These are phyloP conservation scores for Saccharomyces hybrid DNA, from an alignment of 1,139 yeast species.

Conservation along the genomic window DNA sequence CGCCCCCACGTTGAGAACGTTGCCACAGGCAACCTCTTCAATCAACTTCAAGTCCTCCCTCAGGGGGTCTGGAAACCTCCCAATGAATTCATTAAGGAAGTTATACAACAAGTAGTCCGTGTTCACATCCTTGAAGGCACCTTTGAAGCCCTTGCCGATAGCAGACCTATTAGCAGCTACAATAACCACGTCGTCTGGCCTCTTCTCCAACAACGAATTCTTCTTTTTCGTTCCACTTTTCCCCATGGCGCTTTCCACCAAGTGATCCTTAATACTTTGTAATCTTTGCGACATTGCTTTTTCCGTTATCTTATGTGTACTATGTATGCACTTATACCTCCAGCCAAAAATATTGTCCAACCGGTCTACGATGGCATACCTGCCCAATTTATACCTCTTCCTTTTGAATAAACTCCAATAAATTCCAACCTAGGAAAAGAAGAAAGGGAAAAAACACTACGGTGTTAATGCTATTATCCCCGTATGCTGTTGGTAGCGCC, in stretches of 20 bases:
- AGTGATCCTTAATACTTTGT: slow-evolving; percentile 51
- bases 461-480: slow-evolving; percentile 1
- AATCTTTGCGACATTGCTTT: slow-evolving; percentile 39
- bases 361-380: neutral
- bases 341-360: too few species aligned
- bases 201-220: slow-evolving; percentile 42
- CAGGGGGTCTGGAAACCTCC: slow-evolving; percentile 35
- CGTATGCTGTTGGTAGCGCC: neutral
- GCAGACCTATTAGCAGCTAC: slow-evolving; percentile 88
- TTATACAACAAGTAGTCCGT: slow-evolving; percentile 50
- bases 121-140: slow-evolving; percentile 32
- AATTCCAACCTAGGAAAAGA: neutral
- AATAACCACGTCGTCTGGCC: slow-evolving; percentile 80
- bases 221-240: neutral
- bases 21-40: slow-evolving; percentile 82
- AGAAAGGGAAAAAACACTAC: neutral
- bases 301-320: neutral
- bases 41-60: slow-evolving; percentile 57
- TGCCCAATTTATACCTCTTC: neutral
- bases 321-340: neutral
- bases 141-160: slow-evolving; percentile 77
- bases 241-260: slow-evolving; percentile 34
- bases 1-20: slow-evolving; percentile 82
- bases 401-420: neutral
- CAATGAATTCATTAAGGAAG: slow-evolving; percentile 55